Base-by-base conservation (phyloP, 1,284 basidiomycete genomes). In the Cryptococcus floricola region DNA sequence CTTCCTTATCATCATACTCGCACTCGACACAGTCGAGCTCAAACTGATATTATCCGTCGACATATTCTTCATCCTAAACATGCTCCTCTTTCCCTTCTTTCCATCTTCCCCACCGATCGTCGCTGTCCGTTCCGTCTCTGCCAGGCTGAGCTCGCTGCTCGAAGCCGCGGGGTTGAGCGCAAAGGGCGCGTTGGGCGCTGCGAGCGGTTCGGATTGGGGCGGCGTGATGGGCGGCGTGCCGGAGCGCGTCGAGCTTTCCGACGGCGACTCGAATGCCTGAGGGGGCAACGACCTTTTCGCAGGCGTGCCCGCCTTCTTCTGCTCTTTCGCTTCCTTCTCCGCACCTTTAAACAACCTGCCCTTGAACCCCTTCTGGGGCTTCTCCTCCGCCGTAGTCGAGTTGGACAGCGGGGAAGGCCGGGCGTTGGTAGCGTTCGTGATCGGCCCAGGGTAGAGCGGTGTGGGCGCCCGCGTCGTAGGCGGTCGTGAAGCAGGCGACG, bases 11-110 rank as follows among this genome's bases (percentile, higher is more conserved):
- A 98, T 96, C 74, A 98, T 89, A 56, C 89, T 92, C 8, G 94
- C 95, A 53, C 89, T 92, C 60, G 88, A 91, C 65, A 97, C 94
- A 44, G 95, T 97, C n/a, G 91, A 95, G 34, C 88, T 90, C 50
- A 98, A 85, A 37, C 92, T 96, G 61, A 98, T 95, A 76, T 98
- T 98, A 76, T 98, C 94, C 45, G 93, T 96, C 55, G 89, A 92
- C 49, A 88, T 87, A 75, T 98, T 98, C 64, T 89, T 87, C 63
- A 88, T 86, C 77, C 93, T 95, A 82, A 98, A 94, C 61, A 73
- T 60, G 16, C 75, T 63, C 47, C 63, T 62, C 58, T 69, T 71
- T 9, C 56, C 57, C 60, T 77, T 76, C 81, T 84, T 7, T 81
- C 83, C 14, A 82, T 50, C 87, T 41, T 63, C 62, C 19, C 58